Conservation (phyloP, 1,284 basidiomycete species). For the Xerocomus amazonicus region DNA sequence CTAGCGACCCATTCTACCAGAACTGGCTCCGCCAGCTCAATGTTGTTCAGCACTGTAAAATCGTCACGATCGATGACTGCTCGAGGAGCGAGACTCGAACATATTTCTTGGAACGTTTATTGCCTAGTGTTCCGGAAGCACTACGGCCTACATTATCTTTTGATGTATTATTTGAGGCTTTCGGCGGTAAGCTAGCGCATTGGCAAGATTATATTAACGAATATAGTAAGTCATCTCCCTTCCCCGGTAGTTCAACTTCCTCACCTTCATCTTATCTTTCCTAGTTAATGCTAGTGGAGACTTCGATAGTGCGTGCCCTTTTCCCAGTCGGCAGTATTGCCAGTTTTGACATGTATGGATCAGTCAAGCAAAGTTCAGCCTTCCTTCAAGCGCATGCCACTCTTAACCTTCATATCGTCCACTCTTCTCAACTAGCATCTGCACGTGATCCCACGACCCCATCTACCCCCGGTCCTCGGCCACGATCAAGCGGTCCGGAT, state of each 20-base stretch:
- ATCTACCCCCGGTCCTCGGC: constrained; percentile 34
- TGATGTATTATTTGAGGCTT: constrained; percentile 68
- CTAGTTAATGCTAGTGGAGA: constrained; percentile 34
- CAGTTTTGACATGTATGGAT: constrained; percentile 6
- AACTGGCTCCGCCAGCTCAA: constrained; percentile 75
- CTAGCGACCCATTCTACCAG: constrained; percentile 81
- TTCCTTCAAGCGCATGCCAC: constrained; percentile 74
- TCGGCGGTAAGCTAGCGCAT: constrained; percentile 79
- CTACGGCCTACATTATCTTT: constrained; percentile 56
- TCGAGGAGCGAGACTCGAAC: constrained; percentile 62
- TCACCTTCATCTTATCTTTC: constrained; percentile 1
- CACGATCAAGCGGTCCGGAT: constrained; percentile 41
- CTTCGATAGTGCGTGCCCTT: constrained; percentile 29
- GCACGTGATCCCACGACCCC: constrained; percentile 31
- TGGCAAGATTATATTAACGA: constrained; percentile 76
- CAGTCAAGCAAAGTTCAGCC: constrained; percentile 70
- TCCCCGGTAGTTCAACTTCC: constrained; percentile 1
- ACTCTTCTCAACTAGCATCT: constrained; percentile 54
- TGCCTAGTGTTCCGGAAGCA: constrained; percentile 59
- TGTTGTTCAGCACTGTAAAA: constrained; percentile 79
- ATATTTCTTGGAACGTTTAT: constrained; percentile 61
- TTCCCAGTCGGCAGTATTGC: neutral
- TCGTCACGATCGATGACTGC: constrained; percentile 77
- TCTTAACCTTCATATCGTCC: constrained; percentile 72
- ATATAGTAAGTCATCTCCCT: constrained; percentile 46